Base-by-base conservation (phyloP, 495 filamentous ascomycete species). In the Lophiostoma macrostomum region DNA sequence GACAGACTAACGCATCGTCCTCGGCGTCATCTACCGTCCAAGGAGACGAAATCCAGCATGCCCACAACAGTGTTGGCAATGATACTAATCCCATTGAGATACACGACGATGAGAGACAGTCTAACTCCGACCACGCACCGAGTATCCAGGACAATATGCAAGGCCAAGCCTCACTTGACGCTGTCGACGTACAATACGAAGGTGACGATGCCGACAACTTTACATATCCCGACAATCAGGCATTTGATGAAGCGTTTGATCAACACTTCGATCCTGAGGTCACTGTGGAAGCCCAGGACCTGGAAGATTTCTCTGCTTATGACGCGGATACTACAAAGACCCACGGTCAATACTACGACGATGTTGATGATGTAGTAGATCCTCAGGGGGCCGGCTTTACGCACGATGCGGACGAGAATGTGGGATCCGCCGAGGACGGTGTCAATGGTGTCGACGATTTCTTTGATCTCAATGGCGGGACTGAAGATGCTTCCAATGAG, bases 401-500 rank as follows among this genome's bases (percentile, higher is more conserved):
- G 2, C 20, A n/a, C 30, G 28, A 49, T 34, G 5, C 25, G n/a
- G 44, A 39, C 13, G 44, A 10, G 20, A 20, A 18, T 53, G 45
- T 60, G 32, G 53, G 39, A 39, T 34, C 56, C 34, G 58, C 58
- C 13, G 54, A 67, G 13, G 55, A 67, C 11, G 50, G 64, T 34
- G 61, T 50, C 41, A 60, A 68, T 29, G 56, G 65, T 40, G 32
- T 64, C 35, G 63, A 67, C 41, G n/a, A 28, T 19, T 20, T 7
- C 22, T 14, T 42, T 18, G 22, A 34, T 27, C 14, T 12, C 12
- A 23, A 53, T 28, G 49, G 28, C 16, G 20, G 24, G 16, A 39
- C 32, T 18, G 12, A 38, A n/a, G 46, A 34, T 46, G 29, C 3
- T 32, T 32, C 25, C 16, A 13, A 16, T 4, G 25, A 18, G 16